A percentile compares a stretch with the other conserved stretches of the same genome.
These are phyloP conservation scores for Nepenthes alata DNA, from an alignment of 179 eudicot genomes.

Conservation along the genomic window DNA sequence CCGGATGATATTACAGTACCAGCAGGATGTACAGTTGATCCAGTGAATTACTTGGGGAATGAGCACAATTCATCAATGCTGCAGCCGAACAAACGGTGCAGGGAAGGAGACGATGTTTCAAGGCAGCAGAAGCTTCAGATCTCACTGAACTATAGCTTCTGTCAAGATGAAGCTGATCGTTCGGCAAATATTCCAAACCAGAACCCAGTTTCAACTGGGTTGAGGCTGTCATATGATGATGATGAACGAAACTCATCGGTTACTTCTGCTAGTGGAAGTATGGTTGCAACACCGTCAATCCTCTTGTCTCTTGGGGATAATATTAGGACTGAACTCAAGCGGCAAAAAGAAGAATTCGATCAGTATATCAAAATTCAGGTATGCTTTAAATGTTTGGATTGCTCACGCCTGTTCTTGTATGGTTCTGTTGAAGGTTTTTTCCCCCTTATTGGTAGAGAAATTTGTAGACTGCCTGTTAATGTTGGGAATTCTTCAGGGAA, in stretches of 20 bases:
- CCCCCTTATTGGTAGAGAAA: too few species aligned
- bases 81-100: slow-evolving; percentile 46
- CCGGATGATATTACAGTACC: slow-evolving; percentile 30
- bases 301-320: slow-evolving; percentile 58
- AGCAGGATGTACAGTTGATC: slow-evolving; percentile 47
- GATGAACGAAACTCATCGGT: slow-evolving; percentile 91
- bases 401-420: not conserved
- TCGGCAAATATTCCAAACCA: slow-evolving; percentile 49
- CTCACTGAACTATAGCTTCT: slow-evolving; percentile 44
- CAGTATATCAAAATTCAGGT: slow-evolving; percentile 78
- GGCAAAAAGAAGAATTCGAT: slow-evolving; percentile 76
- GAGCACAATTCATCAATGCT: slow-evolving; percentile 38
- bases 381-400: too few species aligned
- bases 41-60: slow-evolving; percentile 61
- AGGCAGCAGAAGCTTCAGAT: slow-evolving; percentile 71
- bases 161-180: slow-evolving; percentile 49
- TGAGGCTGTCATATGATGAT: slow-evolving; percentile 80
- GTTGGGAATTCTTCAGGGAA: too few species aligned
- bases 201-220: slow-evolving; percentile 78
- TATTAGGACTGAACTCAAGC: slow-evolving; percentile 58
- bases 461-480: too few species aligned
- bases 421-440: too few species aligned
- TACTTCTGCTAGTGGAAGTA: slow-evolving; percentile 77
- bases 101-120: slow-evolving; percentile 48
- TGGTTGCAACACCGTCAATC: slow-evolving; percentile 47